A percentile compares a stretch with the other conserved stretches of the same genome.
phyloP scores from a whole-genome alignment of 805 yeast species.

The Candida andamanensis region DNA sequence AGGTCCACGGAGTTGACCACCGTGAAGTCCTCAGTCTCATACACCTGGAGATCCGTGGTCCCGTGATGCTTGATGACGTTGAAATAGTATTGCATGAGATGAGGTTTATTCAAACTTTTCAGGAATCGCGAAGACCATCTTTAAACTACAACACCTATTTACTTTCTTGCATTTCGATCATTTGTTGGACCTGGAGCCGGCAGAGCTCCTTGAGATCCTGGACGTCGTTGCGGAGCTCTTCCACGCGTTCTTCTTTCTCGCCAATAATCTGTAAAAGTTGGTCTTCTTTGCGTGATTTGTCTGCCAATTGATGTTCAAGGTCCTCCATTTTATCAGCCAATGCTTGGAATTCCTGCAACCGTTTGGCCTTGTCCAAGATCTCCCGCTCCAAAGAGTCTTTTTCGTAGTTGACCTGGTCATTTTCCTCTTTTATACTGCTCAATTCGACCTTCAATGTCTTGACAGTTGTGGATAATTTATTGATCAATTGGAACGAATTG shows the following conservation, averaged over 20 bases:
- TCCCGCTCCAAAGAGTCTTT: conserved; percentile 68
- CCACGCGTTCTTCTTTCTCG: conserved; percentile 80
- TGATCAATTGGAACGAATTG: conserved; percentile 52
- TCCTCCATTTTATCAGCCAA: conserved; percentile 28
- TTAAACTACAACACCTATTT: conserved; percentile 3
- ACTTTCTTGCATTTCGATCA: conserved; percentile 56
- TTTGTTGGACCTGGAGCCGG: conserved; percentile 78
- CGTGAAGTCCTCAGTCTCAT: conserved; percentile 12
- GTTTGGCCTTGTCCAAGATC: conserved; percentile 40
- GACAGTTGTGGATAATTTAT: conserved; percentile 70
- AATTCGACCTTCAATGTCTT: conserved; percentile 79
- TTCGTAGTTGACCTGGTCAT: conserved; percentile 46
- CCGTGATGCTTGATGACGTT: conserved; percentile 2
- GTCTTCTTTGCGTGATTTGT: conserved; percentile 26
- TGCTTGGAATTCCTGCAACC: conserved; percentile 23
- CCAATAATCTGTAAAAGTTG: conserved; percentile 71
- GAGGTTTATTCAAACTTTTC: conserved; percentile 3
- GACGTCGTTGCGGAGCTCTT: conserved; percentile 84
- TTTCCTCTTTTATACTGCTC: conserved; percentile 57
- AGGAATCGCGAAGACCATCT: conserved; percentile 3
- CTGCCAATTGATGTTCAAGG: conserved; percentile 5
- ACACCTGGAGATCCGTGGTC: conserved; percentile 7
- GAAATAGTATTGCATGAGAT: conserved; percentile 7
- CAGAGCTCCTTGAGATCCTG: conserved; percentile 82
- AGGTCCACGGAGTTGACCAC: conserved; percentile 7